Evolutionary conservation across 257 asterid genomes (phyloP).

Genomic region (Nemophila menziesii): DNA sequence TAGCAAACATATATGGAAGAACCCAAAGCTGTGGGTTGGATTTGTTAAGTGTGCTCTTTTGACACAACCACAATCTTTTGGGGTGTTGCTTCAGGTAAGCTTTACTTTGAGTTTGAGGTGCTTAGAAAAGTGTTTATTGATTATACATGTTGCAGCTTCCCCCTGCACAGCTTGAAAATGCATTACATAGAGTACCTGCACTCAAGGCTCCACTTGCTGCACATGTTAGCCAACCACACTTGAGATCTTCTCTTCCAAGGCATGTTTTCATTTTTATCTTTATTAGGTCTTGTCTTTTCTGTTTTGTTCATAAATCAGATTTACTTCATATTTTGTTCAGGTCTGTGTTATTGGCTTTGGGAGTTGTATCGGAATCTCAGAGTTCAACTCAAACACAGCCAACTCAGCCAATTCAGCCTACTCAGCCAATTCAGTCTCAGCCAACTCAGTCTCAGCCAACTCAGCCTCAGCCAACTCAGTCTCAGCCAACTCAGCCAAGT

Average conservation of each 20-base stretch:
- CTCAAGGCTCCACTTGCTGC: constrained; percentile 78
- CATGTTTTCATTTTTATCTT: constrained; percentile 3
- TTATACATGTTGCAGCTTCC: constrained; percentile 52
- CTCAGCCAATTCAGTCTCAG: constrained; percentile 9
- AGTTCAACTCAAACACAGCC: constrained; percentile 34
- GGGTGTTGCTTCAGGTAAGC: constrained; percentile 87
- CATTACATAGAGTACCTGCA: constrained; percentile 59
- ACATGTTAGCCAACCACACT: constrained; percentile 77
- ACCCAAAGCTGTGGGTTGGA: constrained; percentile 99
- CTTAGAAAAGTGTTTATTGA: background rate
- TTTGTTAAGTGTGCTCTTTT: constrained; percentile 82
- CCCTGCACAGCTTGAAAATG: constrained; percentile 84
- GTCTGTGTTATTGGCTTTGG: constrained; percentile 67
- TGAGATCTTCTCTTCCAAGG: constrained; percentile 89
- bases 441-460: constrained; percentile 32
- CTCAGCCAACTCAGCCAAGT: constrained; percentile 21
- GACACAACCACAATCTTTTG: constrained; percentile 83
- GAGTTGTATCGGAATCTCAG: constrained; percentile 57
- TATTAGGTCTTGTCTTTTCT: constrained; percentile 2
- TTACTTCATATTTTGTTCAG: constrained; percentile 24
- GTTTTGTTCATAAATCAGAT: constrained; percentile 4
- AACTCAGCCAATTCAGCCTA: constrained; percentile 20
- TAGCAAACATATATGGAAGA: constrained; percentile 96
- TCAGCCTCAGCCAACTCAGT: constrained; percentile 19
- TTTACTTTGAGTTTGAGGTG: constrained; percentile 1